Percentiles rank a stretch among this genome's conserved stretches.
Evolutionary conservation across 495 filamentous ascomycete species (phyloP).

Genomic region (Podospora conica): DNA sequence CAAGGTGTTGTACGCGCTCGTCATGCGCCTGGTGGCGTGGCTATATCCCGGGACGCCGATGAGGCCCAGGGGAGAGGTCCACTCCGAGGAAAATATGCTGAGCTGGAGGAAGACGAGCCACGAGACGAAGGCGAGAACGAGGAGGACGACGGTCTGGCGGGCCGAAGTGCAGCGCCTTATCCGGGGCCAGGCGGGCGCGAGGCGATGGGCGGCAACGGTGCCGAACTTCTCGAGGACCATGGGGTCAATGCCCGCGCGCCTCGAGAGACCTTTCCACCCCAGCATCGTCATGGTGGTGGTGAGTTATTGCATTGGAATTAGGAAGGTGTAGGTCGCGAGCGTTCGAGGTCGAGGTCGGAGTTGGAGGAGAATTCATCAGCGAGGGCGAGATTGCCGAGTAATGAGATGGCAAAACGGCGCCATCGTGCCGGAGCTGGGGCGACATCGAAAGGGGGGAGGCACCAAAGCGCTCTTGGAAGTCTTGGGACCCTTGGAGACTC

Average conservation of each 20-base stretch:
- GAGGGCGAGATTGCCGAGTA: neutral
- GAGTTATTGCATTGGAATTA: constrained; percentile 5
- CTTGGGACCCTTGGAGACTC: neutral
- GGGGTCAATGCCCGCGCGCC: constrained; percentile 2
- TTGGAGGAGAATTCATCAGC: neutral
- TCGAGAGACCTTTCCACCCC: constrained; percentile 4
- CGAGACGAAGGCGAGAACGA: constrained; percentile 13
- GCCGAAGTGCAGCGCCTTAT: constrained; percentile 18
- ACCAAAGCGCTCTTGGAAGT: neutral
- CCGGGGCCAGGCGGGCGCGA: constrained; percentile 12
- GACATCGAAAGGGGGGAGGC: neutral
- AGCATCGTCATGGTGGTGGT: neutral
- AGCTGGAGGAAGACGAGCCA: constrained; percentile 19
- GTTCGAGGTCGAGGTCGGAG: neutral
- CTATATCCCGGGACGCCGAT: constrained; percentile 10
- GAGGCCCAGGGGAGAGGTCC: constrained; percentile 4
- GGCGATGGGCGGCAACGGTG: constrained; percentile 11
- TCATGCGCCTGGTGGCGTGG: constrained; percentile 19
- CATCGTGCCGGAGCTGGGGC: neutral
- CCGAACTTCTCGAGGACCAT: neutral
- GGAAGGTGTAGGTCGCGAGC: neutral
- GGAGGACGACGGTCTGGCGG: constrained; percentile 19
- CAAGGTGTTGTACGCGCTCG: constrained; percentile 17
- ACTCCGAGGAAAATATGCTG: constrained; percentile 7
- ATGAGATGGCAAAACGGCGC: neutral